Base-by-base conservation (phyloP, 2,329 filamentous ascomycete genomes). In the Colletotrichum trifolii region DNA sequence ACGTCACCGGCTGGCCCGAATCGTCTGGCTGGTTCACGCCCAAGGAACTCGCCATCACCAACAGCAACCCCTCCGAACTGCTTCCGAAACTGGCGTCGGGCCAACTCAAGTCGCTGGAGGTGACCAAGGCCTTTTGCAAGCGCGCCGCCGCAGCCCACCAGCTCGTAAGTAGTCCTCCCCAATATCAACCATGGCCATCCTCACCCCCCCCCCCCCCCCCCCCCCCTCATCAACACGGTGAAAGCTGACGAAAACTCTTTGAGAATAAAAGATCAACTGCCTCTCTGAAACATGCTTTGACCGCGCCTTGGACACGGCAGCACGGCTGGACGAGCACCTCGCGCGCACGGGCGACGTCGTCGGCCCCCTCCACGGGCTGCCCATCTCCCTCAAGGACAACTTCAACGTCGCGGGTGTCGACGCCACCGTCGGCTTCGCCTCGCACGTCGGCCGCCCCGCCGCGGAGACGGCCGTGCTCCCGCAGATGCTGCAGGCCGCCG, bases 341-440 rank as follows among this genome's bases (percentile, higher is more conserved):
- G 74, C 76, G n/a, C 70, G 70, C 38, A 83, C 82, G 1, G 81
- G 83, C 9, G 76, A 83, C 42, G 75, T 79, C 0, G 25, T 80
- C 1, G 91, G 91, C 0, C 89, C 90, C 2, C 81, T 93, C 2
- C 90, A 93, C 73, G 91, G 73, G 64, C 79, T 90, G 1, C 88
- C 88, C 3, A 75, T 90, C 36, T 88, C 88, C 0, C 81, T 93
- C 50, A 93, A 93, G 71, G 90, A 93, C 76, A 88, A 89, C 71
- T 89, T 92, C 79, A 84, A 91, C 63, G 77, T 91, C 12, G 73
- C 75, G 2, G 87, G 87, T 6, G 80, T 87, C 11, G 87, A 89
- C 67, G 80, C 86, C 25, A 89, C 87, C 0, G 82, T 90, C 1
- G 67, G 90, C 6, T 89, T 93, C 66, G 84, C 85, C 0, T 83